Evolutionary conservation across 306 rosid genomes (phyloP).

Genomic region (Erythrophleum fordii): DNA sequence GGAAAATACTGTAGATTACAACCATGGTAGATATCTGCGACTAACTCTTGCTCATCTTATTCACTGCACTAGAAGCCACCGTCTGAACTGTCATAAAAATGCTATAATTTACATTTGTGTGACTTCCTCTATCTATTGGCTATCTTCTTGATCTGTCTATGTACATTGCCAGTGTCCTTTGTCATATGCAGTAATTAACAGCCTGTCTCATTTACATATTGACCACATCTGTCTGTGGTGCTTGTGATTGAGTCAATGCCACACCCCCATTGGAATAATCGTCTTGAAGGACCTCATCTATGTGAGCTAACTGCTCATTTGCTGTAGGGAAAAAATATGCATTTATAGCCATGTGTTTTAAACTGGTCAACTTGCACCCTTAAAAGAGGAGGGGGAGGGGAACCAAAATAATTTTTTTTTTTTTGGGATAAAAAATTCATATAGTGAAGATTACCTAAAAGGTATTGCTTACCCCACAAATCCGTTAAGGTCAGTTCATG

Average conservation of each 20-base stretch:
- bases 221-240: constrained; percentile 33
- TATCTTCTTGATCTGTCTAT: not conserved
- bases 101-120: not conserved
- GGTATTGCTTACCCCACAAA: constrained; percentile 68
- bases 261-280: constrained; percentile 28
- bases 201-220: constrained; percentile 42
- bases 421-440: not conserved
- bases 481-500: constrained; percentile 62
- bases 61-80: not conserved
- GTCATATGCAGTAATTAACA: constrained; percentile 40
- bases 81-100: not conserved
- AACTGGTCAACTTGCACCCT: constrained; percentile 21
- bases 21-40: not conserved
- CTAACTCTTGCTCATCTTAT: not conserved
- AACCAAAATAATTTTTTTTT: not conserved
- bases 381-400: not conserved
- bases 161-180: constrained; percentile 34
- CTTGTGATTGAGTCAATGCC: constrained; percentile 26
- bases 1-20: not conserved
- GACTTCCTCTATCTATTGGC: not conserved
- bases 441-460: constrained; percentile 30
- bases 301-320: constrained; percentile 40
- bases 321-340: constrained; percentile 37
- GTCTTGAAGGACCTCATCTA: constrained; percentile 38
- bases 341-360: constrained; percentile 28